A percentile compares a stretch with the other conserved stretches of the same genome.
Evolutionary conservation across 176 grass and related monocot species (phyloP).

Genomic region (Alopecurus myosuroides): DNA sequence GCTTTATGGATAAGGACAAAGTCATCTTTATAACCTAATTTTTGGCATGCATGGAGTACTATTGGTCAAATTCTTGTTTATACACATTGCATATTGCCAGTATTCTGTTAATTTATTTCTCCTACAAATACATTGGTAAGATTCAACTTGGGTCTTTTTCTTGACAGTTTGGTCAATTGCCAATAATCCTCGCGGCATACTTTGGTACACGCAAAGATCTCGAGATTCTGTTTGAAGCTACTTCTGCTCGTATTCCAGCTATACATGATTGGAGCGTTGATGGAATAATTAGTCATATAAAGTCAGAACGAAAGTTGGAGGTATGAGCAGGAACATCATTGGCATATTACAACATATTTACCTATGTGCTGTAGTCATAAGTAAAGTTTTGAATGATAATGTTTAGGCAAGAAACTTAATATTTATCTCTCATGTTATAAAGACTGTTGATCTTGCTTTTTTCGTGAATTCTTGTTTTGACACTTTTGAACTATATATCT

Average conservation of each 20-base stretch:
- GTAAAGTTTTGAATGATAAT: not conserved
- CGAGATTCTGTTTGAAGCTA: not conserved
- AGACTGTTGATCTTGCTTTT: not conserved
- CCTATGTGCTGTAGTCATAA: not conserved
- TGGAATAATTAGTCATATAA: not conserved
- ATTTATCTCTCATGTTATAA: not conserved
- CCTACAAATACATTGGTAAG: not conserved
- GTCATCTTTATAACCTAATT: not conserved
- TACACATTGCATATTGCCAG: not conserved
- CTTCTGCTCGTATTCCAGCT: not conserved
- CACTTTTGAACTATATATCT: not conserved
- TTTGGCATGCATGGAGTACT: not conserved
- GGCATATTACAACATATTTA: not conserved
- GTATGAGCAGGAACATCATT: not conserved
- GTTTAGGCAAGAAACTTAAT: not conserved
- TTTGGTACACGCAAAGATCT: not conserved
- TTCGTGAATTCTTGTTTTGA: not conserved
- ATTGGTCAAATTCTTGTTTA: not conserved
- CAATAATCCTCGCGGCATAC: not conserved
- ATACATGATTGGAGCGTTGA: not conserved
- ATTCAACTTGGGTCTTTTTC: not conserved
- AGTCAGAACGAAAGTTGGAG: not conserved
- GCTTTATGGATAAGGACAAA: not conserved
- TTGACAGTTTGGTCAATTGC: not conserved
- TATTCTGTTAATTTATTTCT: not conserved